These are phyloP conservation scores for Fomitopsis schrenkii DNA, from an alignment of 1,284 basidiomycete genomes.

Conservation along the genomic window DNA sequence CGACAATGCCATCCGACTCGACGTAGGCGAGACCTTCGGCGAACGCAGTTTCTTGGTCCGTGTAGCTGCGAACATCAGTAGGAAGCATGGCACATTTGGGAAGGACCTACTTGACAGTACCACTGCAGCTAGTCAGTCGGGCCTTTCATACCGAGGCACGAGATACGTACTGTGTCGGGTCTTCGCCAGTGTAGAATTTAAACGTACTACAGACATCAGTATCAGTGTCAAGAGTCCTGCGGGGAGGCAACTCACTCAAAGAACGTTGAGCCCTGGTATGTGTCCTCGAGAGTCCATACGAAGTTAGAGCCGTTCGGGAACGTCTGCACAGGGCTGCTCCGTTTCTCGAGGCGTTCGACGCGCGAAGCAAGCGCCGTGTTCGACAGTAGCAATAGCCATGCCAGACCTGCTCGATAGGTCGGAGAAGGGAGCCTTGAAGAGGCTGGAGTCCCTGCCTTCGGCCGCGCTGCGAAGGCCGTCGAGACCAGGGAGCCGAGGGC, in stretches of 20 bases:
- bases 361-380: constrained; percentile 9
- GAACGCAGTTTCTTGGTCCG: constrained; percentile 45
- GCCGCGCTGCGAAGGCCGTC: constrained; percentile 1
- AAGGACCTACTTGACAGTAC: constrained; percentile 52
- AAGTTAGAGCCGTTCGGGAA: constrained; percentile 24
- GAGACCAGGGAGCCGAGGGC: constrained; percentile 14
- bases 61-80: constrained; percentile 38
- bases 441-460: neutral
- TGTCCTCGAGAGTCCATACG: constrained; percentile 36
- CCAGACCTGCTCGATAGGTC: constrained; percentile 1
- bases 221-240: neutral
- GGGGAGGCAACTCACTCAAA: constrained; percentile 28
- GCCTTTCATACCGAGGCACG: constrained; percentile 4
- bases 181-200: constrained; percentile 51
- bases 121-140: constrained; percentile 35
- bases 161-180: constrained; percentile 60
- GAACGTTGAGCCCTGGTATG: constrained; percentile 29
- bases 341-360: constrained; percentile 11
- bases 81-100: neutral
- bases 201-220: constrained; percentile 39
- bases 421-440: neutral
- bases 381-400: constrained; percentile 10
- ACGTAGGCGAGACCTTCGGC: constrained; percentile 47
- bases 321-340: constrained; percentile 20
- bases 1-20: constrained; percentile 49